These are phyloP conservation scores for Globisporangium splendens DNA, from an alignment of 352 stramenopile species.

Conservation along the genomic window DNA sequence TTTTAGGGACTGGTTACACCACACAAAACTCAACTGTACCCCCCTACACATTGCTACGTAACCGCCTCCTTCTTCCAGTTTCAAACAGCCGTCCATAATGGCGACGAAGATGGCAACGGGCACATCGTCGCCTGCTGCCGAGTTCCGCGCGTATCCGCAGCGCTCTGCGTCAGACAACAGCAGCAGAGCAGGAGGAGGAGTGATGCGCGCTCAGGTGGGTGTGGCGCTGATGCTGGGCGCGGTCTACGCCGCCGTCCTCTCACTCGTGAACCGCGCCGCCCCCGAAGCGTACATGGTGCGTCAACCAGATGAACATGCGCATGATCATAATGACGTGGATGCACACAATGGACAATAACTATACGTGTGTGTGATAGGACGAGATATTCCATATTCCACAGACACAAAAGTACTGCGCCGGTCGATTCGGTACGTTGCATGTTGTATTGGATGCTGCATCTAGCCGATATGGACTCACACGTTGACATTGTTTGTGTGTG, in stretches of 20 bases:
- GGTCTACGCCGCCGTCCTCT: slow-evolving; percentile 25
- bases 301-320: background rate
- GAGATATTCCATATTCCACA: slow-evolving; percentile 86
- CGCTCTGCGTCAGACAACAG: too few species aligned
- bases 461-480: too few species aligned
- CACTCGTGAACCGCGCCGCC: slow-evolving; percentile 33
- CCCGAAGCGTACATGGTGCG: slow-evolving; percentile 68
- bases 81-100: too few species aligned
- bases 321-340: background rate
- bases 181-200: too few species aligned
- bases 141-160: too few species aligned
- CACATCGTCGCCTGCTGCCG: too few species aligned
- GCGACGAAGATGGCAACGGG: too few species aligned
- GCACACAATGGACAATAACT: background rate
- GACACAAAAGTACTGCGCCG: slow-evolving; percentile 75
- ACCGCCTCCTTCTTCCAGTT: too few species aligned
- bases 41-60: too few species aligned
- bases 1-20: too few species aligned
- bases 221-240: slow-evolving; percentile 16
- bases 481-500: background rate
- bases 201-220: slow-evolving; percentile 1
- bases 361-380: slow-evolving; percentile 41
- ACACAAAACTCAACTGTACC: too few species aligned
- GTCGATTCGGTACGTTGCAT: slow-evolving; percentile 47
- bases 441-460: background rate